A percentile compares a stretch with the other conserved stretches of the same genome.
These are phyloP conservation scores for Berkeleyomyces basicola DNA, from an alignment of 2,329 filamentous ascomycete genomes.

Conservation along the genomic window DNA sequence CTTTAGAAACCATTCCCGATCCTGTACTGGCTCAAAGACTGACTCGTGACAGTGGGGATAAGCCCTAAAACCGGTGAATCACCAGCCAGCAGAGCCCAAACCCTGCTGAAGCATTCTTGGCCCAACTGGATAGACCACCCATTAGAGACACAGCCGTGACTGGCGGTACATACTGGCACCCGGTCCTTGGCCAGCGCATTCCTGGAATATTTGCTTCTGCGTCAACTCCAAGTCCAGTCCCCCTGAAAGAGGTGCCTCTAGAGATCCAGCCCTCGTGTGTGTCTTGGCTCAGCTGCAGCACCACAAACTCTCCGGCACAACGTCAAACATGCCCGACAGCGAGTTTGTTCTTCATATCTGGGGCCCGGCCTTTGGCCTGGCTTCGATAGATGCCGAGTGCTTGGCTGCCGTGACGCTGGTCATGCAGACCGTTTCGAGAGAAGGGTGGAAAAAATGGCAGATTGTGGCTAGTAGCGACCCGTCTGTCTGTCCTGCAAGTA, in stretches of 20 bases:
- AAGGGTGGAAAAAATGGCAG: conserved; percentile 33
- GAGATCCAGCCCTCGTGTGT: neutral
- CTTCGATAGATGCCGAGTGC: conserved; percentile 85
- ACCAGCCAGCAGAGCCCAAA: no score
- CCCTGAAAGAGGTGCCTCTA: neutral
- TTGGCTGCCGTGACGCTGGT: conserved; percentile 69
- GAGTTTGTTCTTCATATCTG: conserved; percentile 60
- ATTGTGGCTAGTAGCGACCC: conserved; percentile 60
- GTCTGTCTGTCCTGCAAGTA: conserved; percentile 53
- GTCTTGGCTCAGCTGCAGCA: neutral
- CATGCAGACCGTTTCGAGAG: conserved; percentile 22
- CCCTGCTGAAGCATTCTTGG: no score
- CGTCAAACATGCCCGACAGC: conserved; percentile 5
- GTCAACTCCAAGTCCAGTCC: no score
- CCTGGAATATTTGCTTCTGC: no score
- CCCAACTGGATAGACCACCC: no score
- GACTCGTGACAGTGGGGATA: no score
- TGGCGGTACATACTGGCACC: no score
- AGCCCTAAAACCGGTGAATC: no score
- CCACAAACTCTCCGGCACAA: neutral
- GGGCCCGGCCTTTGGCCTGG: conserved; percentile 74
- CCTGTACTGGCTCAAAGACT: no score
- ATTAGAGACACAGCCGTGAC: no score
- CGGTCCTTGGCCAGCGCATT: no score
- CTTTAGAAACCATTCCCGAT: no score